Percentiles rank a stretch among this genome's conserved stretches.
These are phyloP conservation scores for Panicum hallii DNA, from an alignment of 202 grass and related monocot genomes.

Conservation along the genomic window DNA sequence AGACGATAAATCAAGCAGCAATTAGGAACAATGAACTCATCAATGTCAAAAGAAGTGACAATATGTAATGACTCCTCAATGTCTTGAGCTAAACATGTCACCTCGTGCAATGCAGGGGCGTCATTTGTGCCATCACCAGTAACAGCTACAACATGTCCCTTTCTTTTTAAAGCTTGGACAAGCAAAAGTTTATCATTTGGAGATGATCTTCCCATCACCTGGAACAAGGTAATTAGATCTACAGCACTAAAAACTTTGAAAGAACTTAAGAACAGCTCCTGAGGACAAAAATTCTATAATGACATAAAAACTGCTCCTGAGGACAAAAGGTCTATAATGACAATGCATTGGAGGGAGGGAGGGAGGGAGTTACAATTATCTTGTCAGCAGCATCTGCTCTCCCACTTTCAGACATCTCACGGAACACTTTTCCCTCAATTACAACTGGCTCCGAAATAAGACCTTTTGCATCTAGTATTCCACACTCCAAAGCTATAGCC, in stretches of 20 bases:
- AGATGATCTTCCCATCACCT: conserved; percentile 98
- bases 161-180: conserved; percentile 94
- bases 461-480: conserved; percentile 73
- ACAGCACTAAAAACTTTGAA: neutral
- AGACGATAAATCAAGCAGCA: conserved; percentile 43
- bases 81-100: conserved; percentile 41
- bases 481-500: conserved; percentile 95
- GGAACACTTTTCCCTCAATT: conserved; percentile 89
- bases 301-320: too few relatives aligned
- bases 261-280: neutral
- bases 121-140: conserved; percentile 99
- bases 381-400: conserved; percentile 77
- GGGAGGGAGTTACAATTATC: conserved; percentile 62
- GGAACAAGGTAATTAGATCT: conserved; percentile 52
- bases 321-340: neutral
- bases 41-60: conserved; percentile 4
- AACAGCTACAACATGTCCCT: conserved; percentile 93
- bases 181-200: conserved; percentile 96
- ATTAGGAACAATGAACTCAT: conserved; percentile 14
- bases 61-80: conserved; percentile 15
- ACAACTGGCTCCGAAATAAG: conserved; percentile 53
- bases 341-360: conserved; percentile 7
- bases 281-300: neutral
- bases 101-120: conserved; percentile 94
- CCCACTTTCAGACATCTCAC: conserved; percentile 69